phyloP scores from a whole-genome alignment of 2,329 filamentous ascomycete genomes.

The Fusarium marasasianum region DNA sequence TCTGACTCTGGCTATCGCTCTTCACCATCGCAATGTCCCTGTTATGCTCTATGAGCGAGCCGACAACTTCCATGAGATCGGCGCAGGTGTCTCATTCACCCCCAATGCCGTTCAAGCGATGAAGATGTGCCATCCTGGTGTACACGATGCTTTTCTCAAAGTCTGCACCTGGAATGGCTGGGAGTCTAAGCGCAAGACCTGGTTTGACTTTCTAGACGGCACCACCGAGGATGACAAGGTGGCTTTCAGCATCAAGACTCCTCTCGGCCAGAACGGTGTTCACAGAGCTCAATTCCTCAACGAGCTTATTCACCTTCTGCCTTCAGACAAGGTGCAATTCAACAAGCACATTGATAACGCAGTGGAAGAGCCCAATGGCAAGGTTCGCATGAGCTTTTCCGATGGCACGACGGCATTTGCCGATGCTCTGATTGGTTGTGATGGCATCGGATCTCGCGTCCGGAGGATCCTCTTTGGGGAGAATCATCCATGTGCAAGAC shows the following conservation, averaged over 20 bases:
- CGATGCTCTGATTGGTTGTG: slow-evolving; percentile 64
- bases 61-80: slow-evolving; percentile 54
- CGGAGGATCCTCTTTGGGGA: slow-evolving; percentile 59
- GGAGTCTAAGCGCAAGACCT: slow-evolving; percentile 33
- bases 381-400: slow-evolving; percentile 47
- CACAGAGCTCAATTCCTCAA: slow-evolving; percentile 54
- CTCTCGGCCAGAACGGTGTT: slow-evolving; percentile 44
- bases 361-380: slow-evolving; percentile 36
- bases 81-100: slow-evolving; percentile 62
- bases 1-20: slow-evolving; percentile 57
- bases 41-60: slow-evolving; percentile 60
- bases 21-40: slow-evolving; percentile 53
- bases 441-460: slow-evolving; percentile 70
- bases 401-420: slow-evolving; percentile 52
- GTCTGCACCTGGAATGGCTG: slow-evolving; percentile 40
- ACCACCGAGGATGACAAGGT: slow-evolving; percentile 11
- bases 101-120: slow-evolving; percentile 62
- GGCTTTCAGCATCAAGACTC: slow-evolving; percentile 29
- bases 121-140: slow-evolving; percentile 48
- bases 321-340: slow-evolving; percentile 45
- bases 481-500: slow-evolving; percentile 49
- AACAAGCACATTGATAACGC: slow-evolving; percentile 49
- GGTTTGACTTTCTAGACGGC: slow-evolving; percentile 41
- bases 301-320: slow-evolving; percentile 52
- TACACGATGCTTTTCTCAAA: slow-evolving; percentile 46